Conservation (phyloP, 805 yeast species). For the Blastobotrys muscicola region DNA sequence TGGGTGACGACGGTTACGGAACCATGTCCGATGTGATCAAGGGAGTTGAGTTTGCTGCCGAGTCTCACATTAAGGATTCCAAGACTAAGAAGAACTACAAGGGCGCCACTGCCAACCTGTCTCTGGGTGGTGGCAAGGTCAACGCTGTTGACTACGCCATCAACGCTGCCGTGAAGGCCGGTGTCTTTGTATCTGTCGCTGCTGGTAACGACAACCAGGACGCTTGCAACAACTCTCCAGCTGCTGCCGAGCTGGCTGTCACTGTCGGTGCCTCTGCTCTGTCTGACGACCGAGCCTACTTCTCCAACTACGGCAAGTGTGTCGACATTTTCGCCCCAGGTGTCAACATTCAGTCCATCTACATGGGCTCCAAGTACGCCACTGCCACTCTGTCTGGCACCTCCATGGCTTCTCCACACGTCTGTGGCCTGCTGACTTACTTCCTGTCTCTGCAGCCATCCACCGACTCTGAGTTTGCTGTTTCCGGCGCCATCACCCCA, state of each 20-base stretch:
- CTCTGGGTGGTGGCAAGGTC: conserved; percentile 50
- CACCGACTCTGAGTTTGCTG: conserved; percentile 38
- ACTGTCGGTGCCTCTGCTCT: conserved; percentile 44
- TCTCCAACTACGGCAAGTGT: conserved; percentile 46
- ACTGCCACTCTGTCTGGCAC: conserved; percentile 50
- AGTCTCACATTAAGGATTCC: conserved; percentile 36
- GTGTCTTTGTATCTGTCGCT: conserved; percentile 52
- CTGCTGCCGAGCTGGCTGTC: conserved; percentile 43
- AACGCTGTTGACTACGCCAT: conserved; percentile 49
- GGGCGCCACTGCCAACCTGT: conserved; percentile 56
- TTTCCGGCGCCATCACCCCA: conserved; percentile 40
- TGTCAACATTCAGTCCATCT: conserved; percentile 45
- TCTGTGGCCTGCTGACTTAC: conserved; percentile 47
- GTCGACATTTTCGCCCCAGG: conserved; percentile 50
- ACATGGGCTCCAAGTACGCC: conserved; percentile 42
- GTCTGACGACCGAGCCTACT: conserved; percentile 39
- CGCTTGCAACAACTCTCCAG: conserved; percentile 53
- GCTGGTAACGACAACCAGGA: conserved; percentile 56
- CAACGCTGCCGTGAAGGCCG: conserved; percentile 47
- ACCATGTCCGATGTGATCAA: conserved; percentile 52
- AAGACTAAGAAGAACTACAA: conserved; percentile 39
- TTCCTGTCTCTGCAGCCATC: conserved; percentile 48
- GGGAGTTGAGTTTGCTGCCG: conserved; percentile 53
- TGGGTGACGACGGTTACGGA: conserved; percentile 51
- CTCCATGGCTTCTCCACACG: conserved; percentile 56